Evolutionary conservation across 2,329 filamentous ascomycete genomes (phyloP).

Genomic region (Phialophora expanda): DNA sequence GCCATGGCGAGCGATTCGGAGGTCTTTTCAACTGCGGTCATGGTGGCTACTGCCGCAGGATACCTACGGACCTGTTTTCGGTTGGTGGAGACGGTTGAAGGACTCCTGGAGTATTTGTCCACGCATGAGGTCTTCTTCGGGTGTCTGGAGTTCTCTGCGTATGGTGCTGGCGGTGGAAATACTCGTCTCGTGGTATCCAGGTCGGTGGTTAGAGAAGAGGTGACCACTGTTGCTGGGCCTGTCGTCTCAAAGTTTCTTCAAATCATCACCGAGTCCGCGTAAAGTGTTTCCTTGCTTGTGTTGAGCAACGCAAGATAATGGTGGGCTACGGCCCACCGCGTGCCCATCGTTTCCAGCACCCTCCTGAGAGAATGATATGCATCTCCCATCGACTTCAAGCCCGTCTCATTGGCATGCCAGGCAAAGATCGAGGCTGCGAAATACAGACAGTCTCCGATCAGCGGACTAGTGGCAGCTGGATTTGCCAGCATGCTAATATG

Average conservation of each 20-base stretch:
- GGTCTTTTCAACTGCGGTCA: slow-evolving; percentile 52
- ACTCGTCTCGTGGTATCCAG: slow-evolving; percentile 55
- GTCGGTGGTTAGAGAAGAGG: slow-evolving; percentile 42
- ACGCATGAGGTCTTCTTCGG: slow-evolving; percentile 61
- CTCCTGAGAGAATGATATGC: slow-evolving; percentile 32
- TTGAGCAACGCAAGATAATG: slow-evolving; percentile 40
- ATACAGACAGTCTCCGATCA: slow-evolving; percentile 45
- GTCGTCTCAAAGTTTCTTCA: not conserved
- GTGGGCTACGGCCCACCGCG: slow-evolving; percentile 37
- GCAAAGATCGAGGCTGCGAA: slow-evolving; percentile 44
- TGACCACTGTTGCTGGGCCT: not conserved
- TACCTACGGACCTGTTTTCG: slow-evolving; percentile 61
- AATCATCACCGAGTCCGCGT: slow-evolving; percentile 25
- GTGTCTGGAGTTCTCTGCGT: slow-evolving; percentile 59
- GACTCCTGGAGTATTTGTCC: slow-evolving; percentile 53
- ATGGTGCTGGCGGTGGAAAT: slow-evolving; percentile 58
- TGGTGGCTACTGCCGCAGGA: slow-evolving; percentile 55
- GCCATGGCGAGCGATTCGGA: slow-evolving; percentile 35
- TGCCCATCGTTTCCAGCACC: slow-evolving; percentile 32
- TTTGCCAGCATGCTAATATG: slow-evolving; percentile 28
- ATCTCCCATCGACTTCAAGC: slow-evolving; percentile 34
- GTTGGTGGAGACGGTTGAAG: slow-evolving; percentile 61
- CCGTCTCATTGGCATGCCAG: slow-evolving; percentile 45
- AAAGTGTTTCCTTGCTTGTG: slow-evolving; percentile 28
- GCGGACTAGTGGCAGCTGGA: slow-evolving; percentile 35